Base-by-base conservation (phyloP, 768 basidiomycete genomes). In the Auriscalpium microsporum region DNA sequence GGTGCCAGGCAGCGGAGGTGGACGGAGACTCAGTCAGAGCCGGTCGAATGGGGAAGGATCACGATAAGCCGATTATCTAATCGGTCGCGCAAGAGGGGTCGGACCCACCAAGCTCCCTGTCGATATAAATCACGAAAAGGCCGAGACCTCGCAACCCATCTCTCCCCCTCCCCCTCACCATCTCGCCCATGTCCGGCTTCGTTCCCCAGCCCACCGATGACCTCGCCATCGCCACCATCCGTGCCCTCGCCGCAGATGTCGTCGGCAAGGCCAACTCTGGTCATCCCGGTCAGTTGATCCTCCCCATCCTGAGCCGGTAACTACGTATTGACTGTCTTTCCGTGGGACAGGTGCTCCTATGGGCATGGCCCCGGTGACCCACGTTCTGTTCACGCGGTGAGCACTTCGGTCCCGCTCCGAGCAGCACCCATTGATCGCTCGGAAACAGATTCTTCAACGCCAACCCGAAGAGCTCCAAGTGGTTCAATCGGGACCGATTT, bases 401-500 rank as follows among this genome's bases (percentile, higher is more conserved):
- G 69, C 49, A 16, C 40, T 38, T n/a, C 50, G n/a, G 2, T 14
- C 34, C 8, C 35, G 19, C 52, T 48, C 45, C 45, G 17, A 14
- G n/a, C 40, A 21, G 23, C 13, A 16, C 60, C 54, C 52, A 48
- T n/a, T 7, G 10, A 54, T 40, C 1, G 8, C 42, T n/a, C 33
- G 33, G 10, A 23, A 51, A 6, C 51, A 90, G 89, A 17, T 90
- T 93, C 79, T 70, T 96, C 74, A 88, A 87, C 61, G 84, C 86
- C 65, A 94, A 93, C 74, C 89, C 93, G 50, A 84, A 84, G 70
- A 87, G 79, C 75, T 83, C 93, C 44, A 86, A 90, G 71, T 95
- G 92, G 94, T 87, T 87, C 75, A 95, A 94, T 74, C 87, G 94
- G 58, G 94, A 96, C 77, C 86, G 94, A 72, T 97, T 95, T 65